Evolutionary conservation across 176 grass and related monocot species (phyloP), one percentile per base, ranked within the genome.

Genomic region (Olyra latifolia): DNA sequence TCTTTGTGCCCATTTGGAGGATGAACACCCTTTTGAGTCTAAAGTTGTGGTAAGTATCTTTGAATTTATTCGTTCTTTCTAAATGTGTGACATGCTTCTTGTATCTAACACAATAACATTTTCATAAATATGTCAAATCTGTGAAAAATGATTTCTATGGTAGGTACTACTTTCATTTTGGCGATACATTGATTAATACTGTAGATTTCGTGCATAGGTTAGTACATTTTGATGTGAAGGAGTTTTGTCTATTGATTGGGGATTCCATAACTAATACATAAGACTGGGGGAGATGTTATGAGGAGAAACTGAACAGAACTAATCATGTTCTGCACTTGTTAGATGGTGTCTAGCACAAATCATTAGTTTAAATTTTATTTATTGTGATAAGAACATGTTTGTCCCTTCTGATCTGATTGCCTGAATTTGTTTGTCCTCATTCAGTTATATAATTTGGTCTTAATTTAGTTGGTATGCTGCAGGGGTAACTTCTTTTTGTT

Each of bases 11-110:
- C 93, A 96, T 82, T 74, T 96, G 44, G 93, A 88, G 70, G 93
- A 90, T 43, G 93, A 92, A 22, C 93, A 92, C 80, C 85, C 82
- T 59, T 92, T 86, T 55, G 93, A 92, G 52, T 92, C 85, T 47
- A 90, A 86, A 90, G 82, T 82, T 71, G 90, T 91, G 40, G 90
- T 90, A 71, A 88, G 82, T 60, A 67, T 68, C 25, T 29, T 45
- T 69, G 59, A n/a, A 10, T 17, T 76, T 44, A 1, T 28, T 63
- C 56, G 4, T 70, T 68, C 14, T 30, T 68, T 70, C 14, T n/a
- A 60, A 48, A 39, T 47, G 4, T 47, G n/a, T 46, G 45, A n/a
- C 19, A 38, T 42, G 10, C 60, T 43, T 83, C 20, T 54, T 66
- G 17, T 29, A 66, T 83, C 39, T 56, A 48, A 42, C 11, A 17